A percentile compares a stretch with the other conserved stretches of the same genome.
These are phyloP conservation scores for Thinopyrum elongatum DNA, from an alignment of 176 grass and related monocot genomes.

Conservation along the genomic window DNA sequence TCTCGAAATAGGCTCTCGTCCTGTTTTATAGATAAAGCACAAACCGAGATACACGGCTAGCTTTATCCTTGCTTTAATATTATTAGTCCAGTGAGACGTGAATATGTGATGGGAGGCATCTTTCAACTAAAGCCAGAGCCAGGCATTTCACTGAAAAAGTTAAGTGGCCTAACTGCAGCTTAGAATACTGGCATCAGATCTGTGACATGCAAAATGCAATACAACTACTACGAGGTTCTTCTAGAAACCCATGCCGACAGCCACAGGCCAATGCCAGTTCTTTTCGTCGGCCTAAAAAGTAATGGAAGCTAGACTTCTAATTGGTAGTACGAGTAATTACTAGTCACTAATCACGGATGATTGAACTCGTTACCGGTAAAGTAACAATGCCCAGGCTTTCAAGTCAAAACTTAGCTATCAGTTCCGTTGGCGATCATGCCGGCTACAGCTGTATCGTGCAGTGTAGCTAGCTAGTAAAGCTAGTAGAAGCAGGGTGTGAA, in stretches of 20 bases:
- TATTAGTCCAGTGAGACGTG: background rate
- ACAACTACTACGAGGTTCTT: background rate
- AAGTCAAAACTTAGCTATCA: conserved; percentile 15
- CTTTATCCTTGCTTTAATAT: background rate
- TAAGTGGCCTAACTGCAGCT: background rate
- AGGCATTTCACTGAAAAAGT: background rate
- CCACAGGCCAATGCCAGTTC: background rate
- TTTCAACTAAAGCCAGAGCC: background rate
- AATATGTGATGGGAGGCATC: background rate
- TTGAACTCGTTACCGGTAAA: background rate
- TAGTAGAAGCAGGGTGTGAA: background rate
- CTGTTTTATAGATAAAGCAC: too few relatives aligned
- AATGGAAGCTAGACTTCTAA: background rate
- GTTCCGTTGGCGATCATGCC: background rate
- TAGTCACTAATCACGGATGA: background rate
- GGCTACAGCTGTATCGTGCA: background rate
- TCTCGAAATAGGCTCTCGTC: too few relatives aligned
- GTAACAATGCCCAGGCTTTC: background rate
- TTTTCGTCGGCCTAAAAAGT: background rate
- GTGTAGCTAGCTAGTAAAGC: background rate
- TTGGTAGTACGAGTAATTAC: background rate
- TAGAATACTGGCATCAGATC: background rate
- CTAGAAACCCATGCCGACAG: conserved; percentile 8
- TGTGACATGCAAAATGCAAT: background rate
- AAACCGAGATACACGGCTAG: too few relatives aligned